Evolutionary conservation across 139 green algal genomes (phyloP).

Genomic region (Auxenochlorella protothecoides): DNA sequence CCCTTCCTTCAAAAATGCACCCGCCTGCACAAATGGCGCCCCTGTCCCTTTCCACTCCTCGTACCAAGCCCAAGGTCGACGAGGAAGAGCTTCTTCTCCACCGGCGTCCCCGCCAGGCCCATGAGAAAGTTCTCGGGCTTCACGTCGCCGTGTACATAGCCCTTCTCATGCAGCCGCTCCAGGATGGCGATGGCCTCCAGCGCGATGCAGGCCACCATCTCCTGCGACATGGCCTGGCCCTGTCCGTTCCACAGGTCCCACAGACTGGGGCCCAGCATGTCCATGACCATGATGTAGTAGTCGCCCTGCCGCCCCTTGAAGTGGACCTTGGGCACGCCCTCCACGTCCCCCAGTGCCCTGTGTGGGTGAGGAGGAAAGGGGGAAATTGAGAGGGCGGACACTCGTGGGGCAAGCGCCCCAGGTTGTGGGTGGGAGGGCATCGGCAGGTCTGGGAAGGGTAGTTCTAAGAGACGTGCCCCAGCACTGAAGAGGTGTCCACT

Average conservation of each 20-base stretch:
- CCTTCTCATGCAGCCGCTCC: constrained; percentile 90
- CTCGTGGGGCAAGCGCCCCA: too few species aligned
- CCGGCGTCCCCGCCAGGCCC: constrained; percentile 60
- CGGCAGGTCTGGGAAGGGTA: too few species aligned
- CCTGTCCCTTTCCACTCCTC: too few species aligned
- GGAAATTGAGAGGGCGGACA: background rate
- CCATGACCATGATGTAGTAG: constrained; percentile 99
- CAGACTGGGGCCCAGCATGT: constrained; percentile 91
- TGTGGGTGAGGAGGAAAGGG: constrained; percentile 1
- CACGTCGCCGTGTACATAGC: constrained; percentile 97
- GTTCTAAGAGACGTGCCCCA: background rate
- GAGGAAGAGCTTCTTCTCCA: constrained; percentile 93
- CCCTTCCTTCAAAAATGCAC: too few species aligned
- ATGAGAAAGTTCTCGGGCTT: constrained; percentile 99
- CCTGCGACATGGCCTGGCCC: constrained; percentile 89
- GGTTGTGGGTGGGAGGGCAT: background rate
- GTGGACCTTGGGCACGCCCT: constrained; percentile 89
- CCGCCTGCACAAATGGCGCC: too few species aligned
- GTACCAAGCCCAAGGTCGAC: constrained; percentile 82
- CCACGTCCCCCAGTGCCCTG: constrained; percentile 64
- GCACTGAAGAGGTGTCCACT: background rate
- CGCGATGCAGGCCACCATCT: constrained; percentile 99
- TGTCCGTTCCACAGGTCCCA: constrained; percentile 97
- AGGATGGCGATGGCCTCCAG: constrained; percentile 94
- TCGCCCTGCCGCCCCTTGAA: constrained; percentile 94